Evolutionary conservation across 2,329 filamentous ascomycete species (phyloP).

Genomic region (Cladosporium austrohemisphaericum): DNA sequence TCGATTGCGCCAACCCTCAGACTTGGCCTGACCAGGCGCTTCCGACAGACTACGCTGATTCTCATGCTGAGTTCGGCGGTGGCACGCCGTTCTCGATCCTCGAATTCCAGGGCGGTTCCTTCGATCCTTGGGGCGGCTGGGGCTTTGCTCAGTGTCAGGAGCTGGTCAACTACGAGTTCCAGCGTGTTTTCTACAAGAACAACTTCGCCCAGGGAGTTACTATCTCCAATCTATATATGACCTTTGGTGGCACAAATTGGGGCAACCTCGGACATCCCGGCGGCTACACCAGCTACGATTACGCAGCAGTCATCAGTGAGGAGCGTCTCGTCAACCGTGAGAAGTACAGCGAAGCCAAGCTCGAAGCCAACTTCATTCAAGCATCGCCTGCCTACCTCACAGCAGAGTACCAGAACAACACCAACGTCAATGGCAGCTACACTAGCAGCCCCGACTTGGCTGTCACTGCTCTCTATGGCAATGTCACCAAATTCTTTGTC

Average conservation of each 20-base stretch:
- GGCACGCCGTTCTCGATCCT: constrained; percentile 62
- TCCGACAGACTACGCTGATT: constrained; percentile 53
- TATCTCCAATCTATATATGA: constrained; percentile 61
- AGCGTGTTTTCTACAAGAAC: constrained; percentile 60
- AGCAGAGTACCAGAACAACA: constrained; percentile 51
- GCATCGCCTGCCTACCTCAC: constrained; percentile 67
- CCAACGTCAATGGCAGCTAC: constrained; percentile 48
- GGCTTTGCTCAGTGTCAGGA: constrained; percentile 65
- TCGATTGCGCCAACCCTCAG: constrained; percentile 58
- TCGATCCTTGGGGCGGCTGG: constrained; percentile 68
- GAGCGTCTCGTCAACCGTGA: constrained; percentile 65
- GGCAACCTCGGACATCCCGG: constrained; percentile 68
- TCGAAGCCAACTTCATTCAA: constrained; percentile 70
- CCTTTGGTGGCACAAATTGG: constrained; percentile 72
- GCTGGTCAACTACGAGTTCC: constrained; percentile 69
- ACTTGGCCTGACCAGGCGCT: constrained; percentile 57
- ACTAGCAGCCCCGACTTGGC: constrained; percentile 52
- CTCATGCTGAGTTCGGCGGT: constrained; percentile 60
- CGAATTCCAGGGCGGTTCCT: constrained; percentile 53
- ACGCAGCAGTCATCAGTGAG: constrained; percentile 63
- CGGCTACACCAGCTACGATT: constrained; percentile 57
- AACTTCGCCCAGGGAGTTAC: constrained; percentile 11
- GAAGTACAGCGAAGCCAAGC: constrained; percentile 76
- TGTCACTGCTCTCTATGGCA: constrained; percentile 59
- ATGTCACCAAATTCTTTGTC: constrained; percentile 60